Conservation (phyloP, 139 green algal species). For the Dunaliella primolecta region DNA sequence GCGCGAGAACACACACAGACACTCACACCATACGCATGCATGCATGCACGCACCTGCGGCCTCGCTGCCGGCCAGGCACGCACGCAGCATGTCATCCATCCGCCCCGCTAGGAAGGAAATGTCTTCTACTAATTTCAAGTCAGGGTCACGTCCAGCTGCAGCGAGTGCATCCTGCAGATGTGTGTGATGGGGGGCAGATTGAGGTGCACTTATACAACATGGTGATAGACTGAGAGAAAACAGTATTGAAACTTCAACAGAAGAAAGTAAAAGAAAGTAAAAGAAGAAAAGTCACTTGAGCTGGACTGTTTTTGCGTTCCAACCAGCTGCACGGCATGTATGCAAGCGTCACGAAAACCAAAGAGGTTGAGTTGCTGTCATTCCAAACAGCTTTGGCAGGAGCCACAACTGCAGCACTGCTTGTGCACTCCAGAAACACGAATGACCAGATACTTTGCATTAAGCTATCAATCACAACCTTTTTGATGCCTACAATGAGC, state of each 20-base stretch:
- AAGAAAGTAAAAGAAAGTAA: background rate
- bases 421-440: too few relatives aligned
- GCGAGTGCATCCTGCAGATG: constrained; percentile 18
- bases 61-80: constrained; percentile 20
- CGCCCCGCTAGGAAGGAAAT: constrained; percentile 17
- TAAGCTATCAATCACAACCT: too few relatives aligned
- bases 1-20: too few relatives aligned
- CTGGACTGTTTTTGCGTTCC: background rate
- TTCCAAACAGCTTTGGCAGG: too few relatives aligned
- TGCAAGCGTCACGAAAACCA: background rate
- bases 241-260: background rate
- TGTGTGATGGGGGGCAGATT: too few relatives aligned
- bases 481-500: too few relatives aligned
- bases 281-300: background rate
- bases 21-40: too few relatives aligned
- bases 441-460: too few relatives aligned
- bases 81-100: constrained; percentile 24
- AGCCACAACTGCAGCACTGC: too few relatives aligned
- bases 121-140: background rate
- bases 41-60: constrained; percentile 21
- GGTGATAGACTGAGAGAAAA: too few relatives aligned
- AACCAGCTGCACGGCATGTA: background rate
- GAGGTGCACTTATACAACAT: too few relatives aligned
- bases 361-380: too few relatives aligned
- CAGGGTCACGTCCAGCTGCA: background rate